A percentile compares a stretch with the other conserved stretches of the same genome.
These are phyloP conservation scores for Neurospora sp. DNA, from an alignment of 495 filamentous ascomycete genomes.

Conservation along the genomic window DNA sequence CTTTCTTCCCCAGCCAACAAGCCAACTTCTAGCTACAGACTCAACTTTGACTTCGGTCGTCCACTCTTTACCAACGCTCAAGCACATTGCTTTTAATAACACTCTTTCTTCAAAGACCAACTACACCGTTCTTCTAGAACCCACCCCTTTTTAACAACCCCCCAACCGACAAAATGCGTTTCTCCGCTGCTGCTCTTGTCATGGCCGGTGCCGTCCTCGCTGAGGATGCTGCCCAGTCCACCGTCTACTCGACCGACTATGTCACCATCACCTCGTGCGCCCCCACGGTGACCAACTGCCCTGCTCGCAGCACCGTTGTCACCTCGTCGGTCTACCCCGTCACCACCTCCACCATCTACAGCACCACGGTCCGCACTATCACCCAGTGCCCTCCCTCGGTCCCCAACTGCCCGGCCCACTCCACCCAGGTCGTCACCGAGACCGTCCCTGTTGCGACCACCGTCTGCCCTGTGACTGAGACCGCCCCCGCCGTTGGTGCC, in stretches of 20 bases:
- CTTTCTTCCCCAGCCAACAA: conserved; percentile 37
- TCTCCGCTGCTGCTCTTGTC: conserved; percentile 36
- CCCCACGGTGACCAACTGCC: conserved; percentile 43
- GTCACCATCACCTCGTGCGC: conserved; percentile 47
- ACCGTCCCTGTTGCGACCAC: conserved; percentile 24
- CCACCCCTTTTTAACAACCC: conserved; percentile 22
- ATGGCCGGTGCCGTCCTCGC: conserved; percentile 43
- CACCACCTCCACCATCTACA: conserved; percentile 36
- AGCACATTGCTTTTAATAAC: conserved; percentile 33
- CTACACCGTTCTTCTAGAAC: conserved; percentile 9
- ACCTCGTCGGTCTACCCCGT: conserved; percentile 28
- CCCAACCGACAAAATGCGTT: conserved; percentile 45
- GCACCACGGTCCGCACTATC: conserved; percentile 46
- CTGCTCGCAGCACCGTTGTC: conserved; percentile 32
- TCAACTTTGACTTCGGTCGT: conserved; percentile 48
- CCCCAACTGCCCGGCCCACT: conserved; percentile 49
- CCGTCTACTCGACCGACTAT: conserved; percentile 45
- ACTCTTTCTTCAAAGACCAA: conserved; percentile 21
- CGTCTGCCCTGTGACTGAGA: conserved; percentile 22
- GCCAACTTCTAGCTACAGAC: conserved; percentile 36
- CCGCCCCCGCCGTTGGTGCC: conserved; percentile 9
- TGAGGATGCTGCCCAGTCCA: conserved; percentile 22
- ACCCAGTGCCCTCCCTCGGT: conserved; percentile 49
- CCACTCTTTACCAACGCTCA: conserved; percentile 41
- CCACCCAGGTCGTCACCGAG: conserved; percentile 25